Percentiles rank a stretch among this genome's conserved stretches.
Conservation (phyloP, 441 rosid genomes). For the Rhodomyrtus psidioides region DNA sequence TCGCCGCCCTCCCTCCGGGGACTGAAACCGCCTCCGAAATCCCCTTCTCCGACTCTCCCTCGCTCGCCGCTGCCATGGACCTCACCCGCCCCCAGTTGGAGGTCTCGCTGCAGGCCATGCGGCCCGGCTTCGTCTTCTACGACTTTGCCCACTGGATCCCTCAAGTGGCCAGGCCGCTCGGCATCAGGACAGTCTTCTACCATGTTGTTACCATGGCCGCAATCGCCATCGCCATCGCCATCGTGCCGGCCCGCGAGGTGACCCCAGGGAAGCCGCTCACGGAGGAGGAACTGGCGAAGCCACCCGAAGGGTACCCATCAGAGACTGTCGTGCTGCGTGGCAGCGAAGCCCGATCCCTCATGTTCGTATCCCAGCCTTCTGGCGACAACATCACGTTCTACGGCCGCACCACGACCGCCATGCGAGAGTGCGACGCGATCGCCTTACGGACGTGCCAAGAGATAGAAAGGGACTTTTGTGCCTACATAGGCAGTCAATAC, state of each 20-base stretch:
- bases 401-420: conserved; percentile 22
- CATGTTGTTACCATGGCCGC: conserved; percentile 34
- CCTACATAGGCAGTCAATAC: conserved; percentile 42
- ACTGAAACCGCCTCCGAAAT: conserved; percentile 59
- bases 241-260: conserved; percentile 39
- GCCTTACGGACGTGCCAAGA: conserved; percentile 60
- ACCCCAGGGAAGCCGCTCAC: conserved; percentile 19
- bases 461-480: conserved; percentile 43
- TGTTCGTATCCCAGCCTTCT: conserved; percentile 24
- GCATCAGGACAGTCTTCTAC: conserved; percentile 40
- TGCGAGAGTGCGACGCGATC: conserved; percentile 39
- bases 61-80: conserved; percentile 45
- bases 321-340: conserved; percentile 25
- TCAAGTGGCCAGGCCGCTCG: conserved; percentile 26
- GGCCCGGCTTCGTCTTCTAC: conserved; percentile 36
- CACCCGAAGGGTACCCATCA: conserved; percentile 55
- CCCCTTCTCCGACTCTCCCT: conserved; percentile 18
- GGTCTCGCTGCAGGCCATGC: conserved; percentile 3
- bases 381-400: conserved; percentile 41
- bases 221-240: conserved; percentile 37
- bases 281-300: conserved; percentile 26
- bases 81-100: conserved; percentile 38
- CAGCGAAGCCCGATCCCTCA: conserved; percentile 23
- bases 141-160: conserved; percentile 54
- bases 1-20: conserved; percentile 51